Evolutionary conservation across 805 yeast genomes (phyloP), one percentile per base, ranked within the genome.

Genomic region (Isabelozyma rhagii): DNA sequence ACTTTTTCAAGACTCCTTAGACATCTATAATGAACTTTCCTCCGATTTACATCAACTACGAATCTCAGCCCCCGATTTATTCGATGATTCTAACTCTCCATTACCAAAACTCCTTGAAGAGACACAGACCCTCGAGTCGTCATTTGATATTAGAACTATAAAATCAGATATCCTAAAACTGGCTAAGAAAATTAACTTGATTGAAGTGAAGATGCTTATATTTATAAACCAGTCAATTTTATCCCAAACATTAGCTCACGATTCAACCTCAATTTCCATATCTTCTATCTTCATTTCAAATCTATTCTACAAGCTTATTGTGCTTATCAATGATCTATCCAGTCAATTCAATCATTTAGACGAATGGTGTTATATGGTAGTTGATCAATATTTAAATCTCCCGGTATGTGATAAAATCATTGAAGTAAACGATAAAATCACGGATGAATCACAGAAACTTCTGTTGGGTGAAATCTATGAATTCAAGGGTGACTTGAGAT

Each of bases 1-100:
- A 25, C 74, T 87, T 21, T 64, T 72, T 25, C 86, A 84, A 27
- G 92, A 87, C 47, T 77, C 93, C 0, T 60, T 85, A 36, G 66
- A 62, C 3, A 74, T 78, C 18, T 85, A 82, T 54, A 77, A 79
- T 31, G 71, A 69, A 28, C 56, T 87, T 5, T 71, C 74, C 14
- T 50, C 56, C 1, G 63, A 62, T 14, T 44, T 67, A 45, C 52
- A 55, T 29, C 9, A 47, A 11, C 4, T 49, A 14, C 50, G 27
- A 13, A 8, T 27, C 29, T 13, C 27, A 14, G 3, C 17, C 25
- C 49, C 49, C 4, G 47, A 44, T n/a, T 41, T 39, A 36, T 47
- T 52, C 43, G 47, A 46, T 14, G n/a, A 40, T 9, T 39, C 45
- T 3, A 28, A 13, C 9, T 40, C 51, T 10, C 27, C 46, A 14